phyloP scores from a whole-genome alignment of 225 moss, liverwort and hornwort genomes.

The Anthoceros angustus region DNA sequence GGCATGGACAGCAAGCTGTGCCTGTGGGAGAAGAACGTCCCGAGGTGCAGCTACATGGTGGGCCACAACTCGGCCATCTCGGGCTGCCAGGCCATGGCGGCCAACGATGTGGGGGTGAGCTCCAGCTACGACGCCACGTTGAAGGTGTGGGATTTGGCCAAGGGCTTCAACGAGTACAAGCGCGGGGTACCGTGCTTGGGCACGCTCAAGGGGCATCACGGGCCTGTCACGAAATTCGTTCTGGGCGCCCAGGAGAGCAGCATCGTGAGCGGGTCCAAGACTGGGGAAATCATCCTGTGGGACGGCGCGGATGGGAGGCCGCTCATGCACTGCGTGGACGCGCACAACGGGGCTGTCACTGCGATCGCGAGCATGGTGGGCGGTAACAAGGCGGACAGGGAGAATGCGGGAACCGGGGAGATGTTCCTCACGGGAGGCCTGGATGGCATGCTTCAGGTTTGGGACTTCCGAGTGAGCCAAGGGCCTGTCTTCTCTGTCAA shows the following conservation, averaged over 20 bases:
- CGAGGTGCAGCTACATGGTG: constrained; percentile 39
- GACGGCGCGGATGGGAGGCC: constrained; percentile 55
- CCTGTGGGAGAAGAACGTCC: constrained; percentile 73
- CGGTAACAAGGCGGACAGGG: constrained; percentile 14
- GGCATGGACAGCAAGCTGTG: constrained; percentile 84
- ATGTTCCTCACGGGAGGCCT: constrained; percentile 74
- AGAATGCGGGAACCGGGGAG: constrained; percentile 28
- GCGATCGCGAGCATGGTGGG: constrained; percentile 52
- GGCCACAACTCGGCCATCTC: constrained; percentile 81
- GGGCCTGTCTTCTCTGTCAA: constrained; percentile 36
- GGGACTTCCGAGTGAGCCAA: constrained; percentile 59
- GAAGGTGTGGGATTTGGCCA: constrained; percentile 67
- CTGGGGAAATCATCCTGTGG: constrained; percentile 84
- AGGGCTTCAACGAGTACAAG: constrained; percentile 12
- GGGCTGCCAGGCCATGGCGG: constrained; percentile 39
- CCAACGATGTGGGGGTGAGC: constrained; percentile 55
- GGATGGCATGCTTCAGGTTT: constrained; percentile 70
- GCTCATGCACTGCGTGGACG: constrained; percentile 38
- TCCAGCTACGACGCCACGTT: constrained; percentile 88
- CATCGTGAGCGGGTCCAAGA: constrained; percentile 75
- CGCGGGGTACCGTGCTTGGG: constrained; percentile 42
- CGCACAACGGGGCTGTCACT: constrained; percentile 83
- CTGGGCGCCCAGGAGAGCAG: constrained; percentile 38
- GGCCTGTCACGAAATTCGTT: constrained; percentile 61
- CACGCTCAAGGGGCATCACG: constrained; percentile 33